Evolutionary conservation across 208 protist species (phyloP).

Genomic region (Porcisia hertigi): DNA sequence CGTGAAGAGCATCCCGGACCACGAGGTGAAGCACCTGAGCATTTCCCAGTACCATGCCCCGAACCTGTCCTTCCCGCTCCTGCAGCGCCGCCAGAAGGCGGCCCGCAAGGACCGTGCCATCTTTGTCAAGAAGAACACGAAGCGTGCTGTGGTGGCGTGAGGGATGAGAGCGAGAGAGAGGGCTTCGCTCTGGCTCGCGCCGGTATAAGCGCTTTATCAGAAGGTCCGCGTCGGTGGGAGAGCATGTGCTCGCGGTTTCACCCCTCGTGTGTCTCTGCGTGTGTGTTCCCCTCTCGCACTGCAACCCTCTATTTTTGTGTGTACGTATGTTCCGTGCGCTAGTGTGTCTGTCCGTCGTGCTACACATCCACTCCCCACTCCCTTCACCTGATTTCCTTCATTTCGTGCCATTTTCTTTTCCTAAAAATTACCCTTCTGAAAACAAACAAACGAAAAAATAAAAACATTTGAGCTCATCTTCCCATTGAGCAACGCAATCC

Average conservation of each 20-base stretch:
- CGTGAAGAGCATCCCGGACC: slow-evolving; percentile 88
- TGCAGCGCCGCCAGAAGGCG: slow-evolving; percentile 84
- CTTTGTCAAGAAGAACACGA: slow-evolving; percentile 86
- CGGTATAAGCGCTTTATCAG: background rate
- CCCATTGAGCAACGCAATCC: background rate
- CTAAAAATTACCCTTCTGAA: background rate
- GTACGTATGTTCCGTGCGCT: background rate
- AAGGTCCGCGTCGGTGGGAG: background rate
- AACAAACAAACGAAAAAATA: background rate
- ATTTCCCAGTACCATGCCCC: slow-evolving; percentile 93
- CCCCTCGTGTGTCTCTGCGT: background rate
- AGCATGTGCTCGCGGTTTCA: background rate
- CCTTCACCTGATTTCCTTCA: background rate
- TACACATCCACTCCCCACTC: background rate
- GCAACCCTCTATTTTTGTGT: background rate
- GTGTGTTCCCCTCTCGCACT: background rate
- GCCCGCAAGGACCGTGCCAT: slow-evolving; percentile 81
- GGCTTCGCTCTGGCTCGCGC: background rate
- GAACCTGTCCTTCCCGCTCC: slow-evolving; percentile 96
- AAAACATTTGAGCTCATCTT: background rate
- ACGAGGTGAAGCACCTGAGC: slow-evolving; percentile 80
- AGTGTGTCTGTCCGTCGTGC: background rate
- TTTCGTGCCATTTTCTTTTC: background rate
- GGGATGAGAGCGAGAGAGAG: background rate
- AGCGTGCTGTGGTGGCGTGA: slow-evolving; percentile 80